Percentiles rank a stretch among this genome's conserved stretches.
Conservation (phyloP, 768 basidiomycete species). For the Rossbeevera mucosa region DNA sequence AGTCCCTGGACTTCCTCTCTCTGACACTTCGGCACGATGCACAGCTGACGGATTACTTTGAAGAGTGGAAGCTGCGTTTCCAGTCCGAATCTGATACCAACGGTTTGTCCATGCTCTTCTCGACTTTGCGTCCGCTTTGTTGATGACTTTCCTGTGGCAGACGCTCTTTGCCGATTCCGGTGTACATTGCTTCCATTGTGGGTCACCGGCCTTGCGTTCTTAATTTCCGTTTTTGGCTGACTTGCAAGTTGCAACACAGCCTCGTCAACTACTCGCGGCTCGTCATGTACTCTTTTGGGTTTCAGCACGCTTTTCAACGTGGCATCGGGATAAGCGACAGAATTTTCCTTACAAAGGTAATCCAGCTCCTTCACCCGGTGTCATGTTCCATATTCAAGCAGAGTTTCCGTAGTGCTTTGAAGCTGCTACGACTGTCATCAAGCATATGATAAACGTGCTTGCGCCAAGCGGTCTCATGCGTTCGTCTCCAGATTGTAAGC, state of each 20-base stretch:
- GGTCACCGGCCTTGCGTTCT: slow-evolving; percentile 27
- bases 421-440: slow-evolving; percentile 63
- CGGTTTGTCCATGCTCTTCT: slow-evolving; percentile 35
- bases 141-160: slow-evolving; percentile 30
- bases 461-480: slow-evolving; percentile 74
- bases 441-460: slow-evolving; percentile 58
- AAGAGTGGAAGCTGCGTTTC: slow-evolving; percentile 66
- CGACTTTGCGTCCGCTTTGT: background rate
- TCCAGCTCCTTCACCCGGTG: background rate
- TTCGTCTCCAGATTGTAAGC: slow-evolving; percentile 69
- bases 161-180: slow-evolving; percentile 56
- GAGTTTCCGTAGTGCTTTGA: slow-evolving; percentile 48
- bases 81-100: slow-evolving; percentile 53
- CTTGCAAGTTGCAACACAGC: slow-evolving; percentile 34
- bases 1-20: slow-evolving; percentile 65
- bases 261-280: slow-evolving; percentile 72
- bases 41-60: slow-evolving; percentile 50
- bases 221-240: slow-evolving; percentile 8
- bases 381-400: background rate
- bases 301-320: slow-evolving; percentile 75
- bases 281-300: slow-evolving; percentile 84
- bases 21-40: slow-evolving; percentile 61
- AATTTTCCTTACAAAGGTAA: slow-evolving; percentile 64
- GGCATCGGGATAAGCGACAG: slow-evolving; percentile 60
- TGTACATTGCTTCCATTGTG: slow-evolving; percentile 71